These are phyloP conservation scores for Tagetes patula DNA, from an alignment of 129 eudicot species.

Conservation along the genomic window DNA sequence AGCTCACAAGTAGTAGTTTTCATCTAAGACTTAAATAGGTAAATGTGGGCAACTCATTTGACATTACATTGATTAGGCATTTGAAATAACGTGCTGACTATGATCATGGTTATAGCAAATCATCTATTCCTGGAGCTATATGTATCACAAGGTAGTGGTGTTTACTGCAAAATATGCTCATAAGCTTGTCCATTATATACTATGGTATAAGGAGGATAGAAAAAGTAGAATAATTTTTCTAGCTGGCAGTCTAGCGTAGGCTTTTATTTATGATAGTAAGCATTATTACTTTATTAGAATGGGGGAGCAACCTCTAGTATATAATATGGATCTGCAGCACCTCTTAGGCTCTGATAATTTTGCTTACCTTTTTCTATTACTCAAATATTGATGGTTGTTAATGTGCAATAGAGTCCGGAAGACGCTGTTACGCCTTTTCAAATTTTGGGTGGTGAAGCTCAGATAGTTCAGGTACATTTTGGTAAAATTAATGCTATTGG, in stretches of 20 bases:
- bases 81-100: neutral
- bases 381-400: neutral
- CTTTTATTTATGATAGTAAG: neutral
- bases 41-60: neutral
- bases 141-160: neutral
- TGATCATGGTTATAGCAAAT: neutral
- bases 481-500: neutral
- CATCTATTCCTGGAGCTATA: neutral
- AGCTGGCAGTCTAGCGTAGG: neutral
- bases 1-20: too few relatives aligned
- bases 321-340: neutral
- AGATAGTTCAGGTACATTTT: constrained; percentile 82
- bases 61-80: neutral
- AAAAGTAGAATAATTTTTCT: constrained; percentile 1
- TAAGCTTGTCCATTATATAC: neutral
- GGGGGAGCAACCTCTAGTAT: constrained; percentile 3
- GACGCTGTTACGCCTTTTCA: constrained; percentile 93
- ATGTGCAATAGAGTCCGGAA: constrained; percentile 62
- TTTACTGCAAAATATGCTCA: neutral
- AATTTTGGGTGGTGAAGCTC: constrained; percentile 97
- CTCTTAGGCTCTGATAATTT: neutral
- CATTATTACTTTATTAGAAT: neutral
- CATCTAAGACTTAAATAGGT: too few relatives aligned
- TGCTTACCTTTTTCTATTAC: neutral
- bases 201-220: neutral